Evolutionary conservation across 495 filamentous ascomycete genomes (phyloP).

Genomic region (Rusavskia elegans): DNA sequence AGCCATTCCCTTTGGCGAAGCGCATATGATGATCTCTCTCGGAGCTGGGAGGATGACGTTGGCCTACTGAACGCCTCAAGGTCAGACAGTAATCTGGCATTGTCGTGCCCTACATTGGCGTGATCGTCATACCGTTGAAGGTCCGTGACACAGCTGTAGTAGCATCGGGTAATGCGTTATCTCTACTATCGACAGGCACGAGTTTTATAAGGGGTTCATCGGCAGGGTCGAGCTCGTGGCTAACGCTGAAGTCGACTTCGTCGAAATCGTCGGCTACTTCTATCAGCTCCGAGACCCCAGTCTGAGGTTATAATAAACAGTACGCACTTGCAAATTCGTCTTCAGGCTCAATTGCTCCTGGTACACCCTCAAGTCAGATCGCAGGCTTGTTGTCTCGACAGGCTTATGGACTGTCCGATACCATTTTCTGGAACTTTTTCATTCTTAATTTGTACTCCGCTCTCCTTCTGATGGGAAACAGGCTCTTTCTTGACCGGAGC

Average conservation of each 20-base stretch:
- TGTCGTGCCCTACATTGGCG: no score
- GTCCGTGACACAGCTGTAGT: not conserved
- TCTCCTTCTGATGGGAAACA: not conserved
- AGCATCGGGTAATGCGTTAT: not conserved
- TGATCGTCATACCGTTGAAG: no score
- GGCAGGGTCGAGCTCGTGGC: constrained; percentile 44
- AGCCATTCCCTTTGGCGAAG: no score
- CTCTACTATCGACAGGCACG: not conserved
- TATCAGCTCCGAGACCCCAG: not conserved
- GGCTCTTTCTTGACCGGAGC: constrained; percentile 45
- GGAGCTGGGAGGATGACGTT: no score
- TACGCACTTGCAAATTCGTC: constrained; percentile 55
- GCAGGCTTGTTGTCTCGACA: not conserved
- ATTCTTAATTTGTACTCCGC: constrained; percentile 13
- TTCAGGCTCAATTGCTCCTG: constrained; percentile 29
- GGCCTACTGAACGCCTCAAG: no score
- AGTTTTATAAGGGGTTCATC: constrained; percentile 31
- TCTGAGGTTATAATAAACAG: not conserved
- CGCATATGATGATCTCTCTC: no score
- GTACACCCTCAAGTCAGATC: not conserved
- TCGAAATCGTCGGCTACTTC: constrained; percentile 40
- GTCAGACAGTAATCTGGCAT: no score
- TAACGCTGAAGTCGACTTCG: constrained; percentile 53
- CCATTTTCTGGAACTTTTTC: constrained; percentile 8
- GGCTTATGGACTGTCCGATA: not conserved